Conservation (phyloP, 805 yeast genomes). For the Kuraishia hungarica region DNA sequence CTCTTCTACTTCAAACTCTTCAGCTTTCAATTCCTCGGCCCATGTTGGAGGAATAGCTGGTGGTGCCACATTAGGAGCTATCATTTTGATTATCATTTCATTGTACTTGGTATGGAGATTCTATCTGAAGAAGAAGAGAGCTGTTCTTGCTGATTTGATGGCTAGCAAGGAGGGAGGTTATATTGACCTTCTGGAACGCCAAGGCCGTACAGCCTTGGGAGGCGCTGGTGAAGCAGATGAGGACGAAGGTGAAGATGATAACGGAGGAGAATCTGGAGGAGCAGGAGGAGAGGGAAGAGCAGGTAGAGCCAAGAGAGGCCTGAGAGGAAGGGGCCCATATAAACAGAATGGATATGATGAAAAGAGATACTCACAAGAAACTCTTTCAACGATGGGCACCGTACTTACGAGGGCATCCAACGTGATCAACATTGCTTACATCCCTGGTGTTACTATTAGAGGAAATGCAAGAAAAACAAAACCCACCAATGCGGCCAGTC, state of each 20-base stretch:
- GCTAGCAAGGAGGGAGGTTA: constrained; percentile 4
- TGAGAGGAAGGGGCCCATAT: neutral
- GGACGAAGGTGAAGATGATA: constrained; percentile 16
- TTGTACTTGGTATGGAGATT: constrained; percentile 32
- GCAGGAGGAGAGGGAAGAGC: constrained; percentile 1
- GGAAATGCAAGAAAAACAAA: constrained; percentile 10
- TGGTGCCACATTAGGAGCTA: constrained; percentile 57
- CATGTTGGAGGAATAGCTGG: constrained; percentile 60
- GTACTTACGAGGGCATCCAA: constrained; percentile 76
- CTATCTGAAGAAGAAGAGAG: constrained; percentile 22
- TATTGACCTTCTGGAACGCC: constrained; percentile 5
- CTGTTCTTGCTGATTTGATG: constrained; percentile 3
- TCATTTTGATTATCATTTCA: constrained; percentile 26
- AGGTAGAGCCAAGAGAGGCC: constrained; percentile 14
- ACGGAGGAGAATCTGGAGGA: constrained; percentile 2
- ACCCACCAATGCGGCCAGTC: constrained; percentile 14
- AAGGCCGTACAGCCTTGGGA: neutral
- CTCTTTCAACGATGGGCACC: constrained; percentile 37
- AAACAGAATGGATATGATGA: constrained; percentile 3
- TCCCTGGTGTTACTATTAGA: constrained; percentile 83
- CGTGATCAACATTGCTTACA: constrained; percentile 84
- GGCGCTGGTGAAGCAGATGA: constrained; percentile 11
- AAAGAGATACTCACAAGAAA: constrained; percentile 19
- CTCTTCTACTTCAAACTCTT: constrained; percentile 3
- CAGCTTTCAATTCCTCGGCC: constrained; percentile 8